Conservation (phyloP, 140 eudicot species). For the Cichorium intybus region DNA sequence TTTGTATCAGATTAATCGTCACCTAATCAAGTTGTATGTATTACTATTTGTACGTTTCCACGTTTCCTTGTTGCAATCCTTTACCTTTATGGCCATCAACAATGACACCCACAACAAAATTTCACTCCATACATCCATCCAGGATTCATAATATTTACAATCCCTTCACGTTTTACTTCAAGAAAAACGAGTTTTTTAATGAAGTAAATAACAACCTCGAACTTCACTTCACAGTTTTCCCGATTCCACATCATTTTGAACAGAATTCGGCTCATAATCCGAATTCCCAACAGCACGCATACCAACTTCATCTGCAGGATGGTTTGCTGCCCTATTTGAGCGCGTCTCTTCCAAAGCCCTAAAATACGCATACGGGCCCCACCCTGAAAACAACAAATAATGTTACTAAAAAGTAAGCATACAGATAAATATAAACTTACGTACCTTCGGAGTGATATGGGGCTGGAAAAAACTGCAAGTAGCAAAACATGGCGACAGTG, state of each 20-base stretch:
- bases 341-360: constrained; percentile 49
- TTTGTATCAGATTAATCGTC: no score
- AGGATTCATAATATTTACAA: constrained; percentile 20
- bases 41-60: no score
- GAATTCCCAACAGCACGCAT: constrained; percentile 12
- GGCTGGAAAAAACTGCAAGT: constrained; percentile 85
- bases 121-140: no score
- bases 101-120: no score
- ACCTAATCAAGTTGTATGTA: no score
- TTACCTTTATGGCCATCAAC: no score
- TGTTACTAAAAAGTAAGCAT: background rate
- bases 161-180: background rate
- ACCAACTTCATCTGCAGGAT: constrained; percentile 18
- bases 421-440: no score
- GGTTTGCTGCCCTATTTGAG: constrained; percentile 14
- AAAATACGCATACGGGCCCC: constrained; percentile 78
- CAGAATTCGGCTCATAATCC: constrained; percentile 24
- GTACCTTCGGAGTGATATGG: constrained; percentile 76
- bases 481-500: constrained; percentile 64
- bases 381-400: constrained; percentile 42
- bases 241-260: constrained; percentile 44
- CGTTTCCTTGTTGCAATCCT: no score
- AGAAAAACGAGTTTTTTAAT: background rate
- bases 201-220: background rate
- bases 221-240: constrained; percentile 37